Base-by-base conservation (phyloP, 2,329 filamentous ascomycete species). In the Aspergillus sp. region DNA sequence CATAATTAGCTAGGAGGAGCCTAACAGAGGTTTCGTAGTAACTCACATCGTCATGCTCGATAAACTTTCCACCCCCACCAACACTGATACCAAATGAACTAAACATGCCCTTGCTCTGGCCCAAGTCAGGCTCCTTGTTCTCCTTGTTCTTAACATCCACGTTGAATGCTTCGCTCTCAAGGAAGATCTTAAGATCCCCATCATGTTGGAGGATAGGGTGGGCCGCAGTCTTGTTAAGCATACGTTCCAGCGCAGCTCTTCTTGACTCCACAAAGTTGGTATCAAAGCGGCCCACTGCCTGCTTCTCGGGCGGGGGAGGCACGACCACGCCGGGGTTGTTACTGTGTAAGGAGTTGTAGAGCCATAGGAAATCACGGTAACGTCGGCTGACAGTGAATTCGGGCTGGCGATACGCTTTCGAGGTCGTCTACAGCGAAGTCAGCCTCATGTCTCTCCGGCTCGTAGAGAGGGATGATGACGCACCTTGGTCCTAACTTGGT, bases 71-170 rank as follows among this genome's bases (percentile, higher is more conserved):
- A 54, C 86, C 83, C 58, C 87, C 84, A 30, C 93, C 90, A 24
- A 93, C 86, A 61, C 83, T 89, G 61, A 95, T 83, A 20, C 91
- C 91, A 54, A 97, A 83, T 15, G 88, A 90, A 68, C 92, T 91
- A 67, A 98, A 86, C 80, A 98, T 89, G 54, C 95, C 93, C 77
- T 98, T 98, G 78, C 87, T 96, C 77, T 98, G 95, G 42, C 86
- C 86, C 4, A 96, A 82, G 53, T 91, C 86, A 2, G 91, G 90
- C 58, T 97, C 92, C 68, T 91, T 89, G 54, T 93, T 87, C 75
- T 98, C 93, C 76, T 96, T 96, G 78, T 99, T 95, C 80, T 98
- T 99, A 70, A 99, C 88, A 69, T 99, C 95, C 39, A 96, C 85
- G 69, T 92, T 97, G 79, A 99, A 97, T 0, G 92, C 83, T 68